Conservation (phyloP, 192 early-diverging fungal genomes). For the Backusella australiensis region DNA sequence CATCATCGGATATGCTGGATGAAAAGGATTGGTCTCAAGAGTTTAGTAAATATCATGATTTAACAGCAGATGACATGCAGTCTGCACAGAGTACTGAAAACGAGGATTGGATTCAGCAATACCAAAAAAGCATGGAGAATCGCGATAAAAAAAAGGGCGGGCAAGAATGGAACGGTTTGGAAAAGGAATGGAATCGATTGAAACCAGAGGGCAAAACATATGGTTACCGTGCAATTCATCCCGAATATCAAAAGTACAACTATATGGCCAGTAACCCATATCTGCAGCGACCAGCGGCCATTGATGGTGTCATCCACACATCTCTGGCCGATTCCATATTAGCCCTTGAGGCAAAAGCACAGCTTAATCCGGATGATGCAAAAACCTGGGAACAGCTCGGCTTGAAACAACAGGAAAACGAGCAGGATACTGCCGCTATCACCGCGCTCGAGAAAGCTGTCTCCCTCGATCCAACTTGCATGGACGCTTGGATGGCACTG, state of each 20-base stretch:
- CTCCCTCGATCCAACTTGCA: slow-evolving; percentile 63
- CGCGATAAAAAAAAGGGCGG: slow-evolving; percentile 41
- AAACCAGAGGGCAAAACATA: slow-evolving; percentile 26
- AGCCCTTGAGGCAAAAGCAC: slow-evolving; percentile 86
- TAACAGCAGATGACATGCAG: slow-evolving; percentile 45
- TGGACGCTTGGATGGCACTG: slow-evolving; percentile 83
- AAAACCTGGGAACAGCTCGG: slow-evolving; percentile 86
- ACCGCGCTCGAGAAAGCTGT: slow-evolving; percentile 83
- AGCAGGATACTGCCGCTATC: slow-evolving; percentile 90
- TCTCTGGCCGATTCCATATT: slow-evolving; percentile 87
- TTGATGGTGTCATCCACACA: slow-evolving; percentile 46
- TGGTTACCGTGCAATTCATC: slow-evolving; percentile 52
- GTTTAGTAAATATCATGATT: slow-evolving; percentile 12
- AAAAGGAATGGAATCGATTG: slow-evolving; percentile 68
- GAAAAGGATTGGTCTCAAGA: slow-evolving; percentile 11
- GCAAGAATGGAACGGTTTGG: slow-evolving; percentile 67
- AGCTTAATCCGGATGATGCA: slow-evolving; percentile 76
- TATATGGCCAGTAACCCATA: slow-evolving; percentile 81
- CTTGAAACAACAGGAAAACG: slow-evolving; percentile 93
- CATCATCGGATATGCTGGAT: neutral
- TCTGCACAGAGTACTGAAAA: slow-evolving; percentile 45
- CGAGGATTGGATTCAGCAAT: slow-evolving; percentile 68
- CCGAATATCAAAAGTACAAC: slow-evolving; percentile 65
- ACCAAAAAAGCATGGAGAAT: slow-evolving; percentile 66
- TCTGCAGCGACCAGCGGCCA: slow-evolving; percentile 44